Base-by-base conservation (phyloP, 495 filamentous ascomycete genomes). In the Aspergillus bertholletiae region DNA sequence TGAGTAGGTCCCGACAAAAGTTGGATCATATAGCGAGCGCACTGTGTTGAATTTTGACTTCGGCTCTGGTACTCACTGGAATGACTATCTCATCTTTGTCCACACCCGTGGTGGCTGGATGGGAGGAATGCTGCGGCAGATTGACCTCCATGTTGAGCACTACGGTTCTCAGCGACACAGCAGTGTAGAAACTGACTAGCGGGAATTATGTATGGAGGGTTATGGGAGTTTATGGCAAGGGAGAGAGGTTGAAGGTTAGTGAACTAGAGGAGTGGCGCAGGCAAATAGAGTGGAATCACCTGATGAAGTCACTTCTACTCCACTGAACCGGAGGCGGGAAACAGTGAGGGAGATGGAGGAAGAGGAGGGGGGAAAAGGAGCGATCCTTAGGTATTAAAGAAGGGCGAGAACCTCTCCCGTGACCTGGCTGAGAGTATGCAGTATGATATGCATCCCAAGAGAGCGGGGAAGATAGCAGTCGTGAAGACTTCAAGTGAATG, bases 71-170 rank as follows among this genome's bases (percentile, higher is more conserved):
- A 69, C 70, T 64, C 75, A 89, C 87, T 17, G 88, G 86, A 65
- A 90, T 91, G 55, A 82, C 70, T 21, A 90, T 77, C 34, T 82
- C 83, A 48, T 89, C 84, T 51, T 80, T 79, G 34, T 82, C 76
- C 13, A 90, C 85, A 7, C 81, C 87, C 8, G 81, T 78, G 22
- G 65, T 63, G 9, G 59, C 55, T 7, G 67, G 63, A 23, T 51
- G 54, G 23, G 46, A 61, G 21, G 59, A 41, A 40, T 62, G 59
- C 30, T 53, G 45, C 39, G 61, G 56, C 43, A 59, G 35, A 49
- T 62, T 64, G 51, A 57, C 59, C 54, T 57, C 58, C 62, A 62
- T 65, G 11, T 21, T 27, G 43, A 11, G 12, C 8, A 7, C 32
- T 49, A 37, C 18, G 37, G 46, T 15, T 11, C 22, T 23, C n/a